Conservation (phyloP, 306 rosid genomes). For the Cicer judaicum region DNA sequence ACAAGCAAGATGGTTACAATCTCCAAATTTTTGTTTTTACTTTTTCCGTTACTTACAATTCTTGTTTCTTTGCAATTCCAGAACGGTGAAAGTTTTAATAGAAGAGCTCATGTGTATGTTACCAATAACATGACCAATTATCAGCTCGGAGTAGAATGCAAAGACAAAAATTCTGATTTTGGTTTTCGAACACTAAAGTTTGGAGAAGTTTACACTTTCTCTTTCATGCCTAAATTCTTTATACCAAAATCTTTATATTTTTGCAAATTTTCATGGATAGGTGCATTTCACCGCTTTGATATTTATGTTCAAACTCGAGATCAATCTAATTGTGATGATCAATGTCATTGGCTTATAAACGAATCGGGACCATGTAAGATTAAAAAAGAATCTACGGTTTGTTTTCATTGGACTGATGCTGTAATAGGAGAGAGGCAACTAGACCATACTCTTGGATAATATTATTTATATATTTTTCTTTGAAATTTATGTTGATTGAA, state of each 20-base stretch:
- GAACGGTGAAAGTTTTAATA: too few species aligned
- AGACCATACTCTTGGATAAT: background rate
- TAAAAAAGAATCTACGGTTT: rapidly evolving
- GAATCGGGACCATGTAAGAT: background rate
- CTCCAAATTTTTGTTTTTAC: too few species aligned
- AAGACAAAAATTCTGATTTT: background rate
- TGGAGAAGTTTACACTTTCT: background rate
- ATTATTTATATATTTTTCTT: too few species aligned
- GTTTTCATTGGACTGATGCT: background rate
- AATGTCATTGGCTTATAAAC: background rate
- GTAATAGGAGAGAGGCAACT: background rate
- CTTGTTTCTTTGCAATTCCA: too few species aligned
- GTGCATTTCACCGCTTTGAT: background rate
- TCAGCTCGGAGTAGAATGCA: background rate
- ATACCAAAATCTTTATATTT: background rate
- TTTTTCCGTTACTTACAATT: too few species aligned
- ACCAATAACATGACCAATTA: background rate
- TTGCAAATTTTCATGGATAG: background rate
- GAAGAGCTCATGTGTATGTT: too few species aligned
- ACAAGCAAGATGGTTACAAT: too few species aligned
- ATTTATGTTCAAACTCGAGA: background rate
- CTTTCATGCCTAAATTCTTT: background rate
- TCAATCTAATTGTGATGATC: rapidly evolving
- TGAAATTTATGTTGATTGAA: too few species aligned
- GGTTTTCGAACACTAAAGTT: background rate